Evolutionary conservation across 2,329 filamentous ascomycete genomes (phyloP), one percentile per base, ranked within the genome.

Genomic region (Xylariaceae sp.): DNA sequence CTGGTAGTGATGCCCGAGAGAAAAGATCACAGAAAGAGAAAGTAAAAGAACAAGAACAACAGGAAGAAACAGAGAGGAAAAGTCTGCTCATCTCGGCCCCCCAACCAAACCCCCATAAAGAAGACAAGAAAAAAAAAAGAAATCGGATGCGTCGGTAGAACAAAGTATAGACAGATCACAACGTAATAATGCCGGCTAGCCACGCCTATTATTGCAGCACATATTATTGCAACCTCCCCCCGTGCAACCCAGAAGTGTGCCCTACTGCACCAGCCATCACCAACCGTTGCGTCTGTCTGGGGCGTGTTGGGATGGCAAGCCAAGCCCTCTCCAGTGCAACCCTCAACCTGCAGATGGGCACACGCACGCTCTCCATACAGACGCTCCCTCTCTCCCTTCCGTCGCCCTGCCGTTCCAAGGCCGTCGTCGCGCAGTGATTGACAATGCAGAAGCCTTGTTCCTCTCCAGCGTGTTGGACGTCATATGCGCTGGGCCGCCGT

Each of bases 131-230:
- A 21, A 40, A 18, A 45, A 47, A 34, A 29, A 5, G 16, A 13
- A 30, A 39, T 2, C 18, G 16, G 39, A n/a, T 44, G 36, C n/a
- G 32, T 29, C 19, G 21, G 37, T 39, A 5, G 34, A 37, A 36
- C 18, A 22, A 54, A 43, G 51, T 7, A 13, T 36, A 15, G 34
- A 41, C 22, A 21, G 13, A 12, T 12, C 30, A 34, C 13, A 15
- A 10, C 30, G 30, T 8, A 34, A 34, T 8, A 34, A 34, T 22
- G 10, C 6, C 19, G 39, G 19, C 39, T 22, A 18, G 19, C 9
- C 30, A 15, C 52, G 50, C 55, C 9, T 46, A 30, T 48, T 29
- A 53, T 40, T 56, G 42, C 47, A 45, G 44, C 44, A 21, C n/a
- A 19, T 45, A 10, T 29, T n/a, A n/a, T n/a, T n/a, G n/a, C n/a